Evolutionary conservation across 2,329 filamentous ascomycete species (phyloP).

Genomic region (Bertia moriformis): DNA sequence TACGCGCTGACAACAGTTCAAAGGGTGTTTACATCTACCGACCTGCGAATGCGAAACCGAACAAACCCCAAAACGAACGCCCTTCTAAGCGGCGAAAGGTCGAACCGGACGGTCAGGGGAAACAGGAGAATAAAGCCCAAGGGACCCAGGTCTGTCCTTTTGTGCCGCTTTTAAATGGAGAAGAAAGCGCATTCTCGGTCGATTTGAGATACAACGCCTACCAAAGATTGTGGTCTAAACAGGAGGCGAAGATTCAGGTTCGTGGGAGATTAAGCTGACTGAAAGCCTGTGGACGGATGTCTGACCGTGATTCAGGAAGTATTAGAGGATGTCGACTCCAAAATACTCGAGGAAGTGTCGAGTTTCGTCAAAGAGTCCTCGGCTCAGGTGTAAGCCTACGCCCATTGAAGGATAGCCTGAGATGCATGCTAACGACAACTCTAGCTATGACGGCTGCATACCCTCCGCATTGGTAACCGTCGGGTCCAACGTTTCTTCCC

Average conservation of each 20-base stretch:
- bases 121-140: constrained; percentile 6
- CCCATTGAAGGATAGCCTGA: neutral
- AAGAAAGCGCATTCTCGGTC: neutral
- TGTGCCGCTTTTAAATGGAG: constrained; percentile 3
- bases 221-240: constrained; percentile 1
- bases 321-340: neutral
- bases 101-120: constrained; percentile 6
- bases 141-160: constrained; percentile 1
- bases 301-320: neutral
- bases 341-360: neutral
- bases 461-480: constrained; percentile 23
- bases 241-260: constrained; percentile 3
- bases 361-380: neutral
- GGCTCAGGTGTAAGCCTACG: neutral
- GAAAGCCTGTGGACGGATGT: constrained; percentile 13
- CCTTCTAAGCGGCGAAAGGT: constrained; percentile 25
- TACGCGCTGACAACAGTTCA: constrained; percentile 7
- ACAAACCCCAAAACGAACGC: constrained; percentile 13
- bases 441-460: constrained; percentile 20
- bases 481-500: constrained; percentile 24
- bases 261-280: neutral
- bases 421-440: neutral
- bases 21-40: constrained; percentile 24
- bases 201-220: constrained; percentile 2
- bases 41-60: constrained; percentile 9